Conservation (phyloP, 1,284 basidiomycete genomes). For the Microstroma glucosiphilum region DNA sequence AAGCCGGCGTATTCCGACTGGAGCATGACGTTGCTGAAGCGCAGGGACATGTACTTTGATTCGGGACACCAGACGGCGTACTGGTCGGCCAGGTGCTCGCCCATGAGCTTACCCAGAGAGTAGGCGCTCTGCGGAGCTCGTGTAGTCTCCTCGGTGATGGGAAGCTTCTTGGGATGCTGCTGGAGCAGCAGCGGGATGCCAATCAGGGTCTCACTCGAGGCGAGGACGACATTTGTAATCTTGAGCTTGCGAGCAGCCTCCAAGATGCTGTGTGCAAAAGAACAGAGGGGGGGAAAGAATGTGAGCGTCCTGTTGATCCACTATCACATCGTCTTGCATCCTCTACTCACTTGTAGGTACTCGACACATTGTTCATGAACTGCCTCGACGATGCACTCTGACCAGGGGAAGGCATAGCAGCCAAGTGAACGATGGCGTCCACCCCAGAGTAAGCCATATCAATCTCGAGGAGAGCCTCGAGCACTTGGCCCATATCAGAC, state of each 20-base stretch:
- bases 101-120: slow-evolving; percentile 51
- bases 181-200: slow-evolving; percentile 50
- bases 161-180: slow-evolving; percentile 39
- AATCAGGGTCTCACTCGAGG: slow-evolving; percentile 51
- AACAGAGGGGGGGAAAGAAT: no score
- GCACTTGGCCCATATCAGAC: slow-evolving; percentile 50
- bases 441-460: slow-evolving; percentile 51
- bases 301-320: no score
- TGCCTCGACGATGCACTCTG: slow-evolving; percentile 46
- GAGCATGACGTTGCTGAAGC: slow-evolving; percentile 52
- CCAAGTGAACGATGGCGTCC: slow-evolving; percentile 52
- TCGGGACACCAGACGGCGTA: slow-evolving; percentile 50
- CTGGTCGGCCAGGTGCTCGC: slow-evolving; percentile 52
- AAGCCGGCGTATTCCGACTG: slow-evolving; percentile 51
- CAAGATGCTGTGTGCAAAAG: slow-evolving; percentile 39
- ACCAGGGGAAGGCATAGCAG: slow-evolving; percentile 51
- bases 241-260: slow-evolving; percentile 51
- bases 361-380: slow-evolving; percentile 50
- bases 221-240: slow-evolving; percentile 50
- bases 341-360: slow-evolving; percentile 45
- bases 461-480: slow-evolving; percentile 36
- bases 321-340: no score
- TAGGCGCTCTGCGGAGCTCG: slow-evolving; percentile 52
- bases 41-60: slow-evolving; percentile 51
- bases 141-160: slow-evolving; percentile 48